Evolutionary conservation across 2,329 filamentous ascomycete species (phyloP), one percentile per base, ranked within the genome.

Genomic region (Gnomoniopsis sp.): DNA sequence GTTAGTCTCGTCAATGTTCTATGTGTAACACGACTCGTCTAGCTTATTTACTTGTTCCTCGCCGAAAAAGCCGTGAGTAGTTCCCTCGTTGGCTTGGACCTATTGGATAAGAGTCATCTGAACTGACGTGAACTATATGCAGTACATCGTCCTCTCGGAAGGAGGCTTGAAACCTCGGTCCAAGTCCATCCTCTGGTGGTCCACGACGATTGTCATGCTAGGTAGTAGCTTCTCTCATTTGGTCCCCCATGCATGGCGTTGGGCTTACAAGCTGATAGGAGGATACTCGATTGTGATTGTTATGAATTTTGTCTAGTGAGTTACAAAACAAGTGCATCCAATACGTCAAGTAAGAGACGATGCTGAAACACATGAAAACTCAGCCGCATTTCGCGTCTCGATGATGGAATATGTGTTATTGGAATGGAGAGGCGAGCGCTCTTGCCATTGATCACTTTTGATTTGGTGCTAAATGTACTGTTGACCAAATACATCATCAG

Each of bases 41-140:
- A 80, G 72, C 70, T 87, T 22, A 83, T 87, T n/a, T 88, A 88
- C 65, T 75, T 84, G 26, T 88, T 88, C 66, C 73, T 88, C 2
- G 84, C 86, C 1, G 86, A 88, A 67, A 85, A 85, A 70, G 84
- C 81, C 47, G 83, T 84, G 70, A 67, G 78, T 71, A 3, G 2
- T 23, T 41, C 12, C 12, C 17, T 15, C 26, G 26, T 4, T 30
- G 26, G 33, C 2, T 15, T n/a, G 17, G 36, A n/a, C 12, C 7
- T n/a, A 11, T 14, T n/a, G n/a, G n/a, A n/a, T n/a, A n/a, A n/a
- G n/a, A n/a, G n/a, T n/a, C n/a, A n/a, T n/a, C n/a, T n/a, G n/a
- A n/a, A 2, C 36, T 41, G 36, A n/a, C 14, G 6, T 41, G 66
- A 15, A 65, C 59, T 34, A 23, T 14, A 12, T 8, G 4, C 47